Percentiles rank a stretch among this genome's conserved stretches.
phyloP scores from a whole-genome alignment of 1,284 basidiomycete genomes.

The Golubevia pallescens region DNA sequence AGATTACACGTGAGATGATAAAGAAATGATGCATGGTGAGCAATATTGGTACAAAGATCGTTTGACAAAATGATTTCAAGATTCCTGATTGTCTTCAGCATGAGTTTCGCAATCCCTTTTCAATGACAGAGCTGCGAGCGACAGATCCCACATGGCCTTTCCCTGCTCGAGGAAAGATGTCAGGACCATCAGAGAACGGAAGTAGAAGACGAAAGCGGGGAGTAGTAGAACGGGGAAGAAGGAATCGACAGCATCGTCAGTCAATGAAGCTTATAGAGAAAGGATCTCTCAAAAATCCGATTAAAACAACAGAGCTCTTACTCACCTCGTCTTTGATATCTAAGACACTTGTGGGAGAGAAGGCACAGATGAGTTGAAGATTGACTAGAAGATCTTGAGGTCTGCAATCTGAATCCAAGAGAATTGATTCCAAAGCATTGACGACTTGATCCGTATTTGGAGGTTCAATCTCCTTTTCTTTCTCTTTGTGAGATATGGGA shows the following conservation, averaged over 20 bases:
- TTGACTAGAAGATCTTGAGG: conserved; percentile 1
- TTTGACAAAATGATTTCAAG: too few relatives aligned
- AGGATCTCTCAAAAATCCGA: too few relatives aligned
- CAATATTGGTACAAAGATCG: too few relatives aligned
- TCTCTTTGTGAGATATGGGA: not conserved
- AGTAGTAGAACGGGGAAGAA: not conserved
- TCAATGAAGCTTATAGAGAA: not conserved
- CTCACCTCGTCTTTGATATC: conserved; percentile 1
- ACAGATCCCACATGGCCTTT: conserved; percentile 1
- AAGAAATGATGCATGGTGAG: too few relatives aligned
- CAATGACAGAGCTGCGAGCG: not conserved
- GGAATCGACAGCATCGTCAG: not conserved
- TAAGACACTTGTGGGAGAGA: conserved; percentile 1
- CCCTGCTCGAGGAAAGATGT: not conserved
- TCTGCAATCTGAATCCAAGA: not conserved
- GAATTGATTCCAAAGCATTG: conserved; percentile 3
- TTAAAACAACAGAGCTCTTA: not conserved
- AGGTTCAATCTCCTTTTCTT: not conserved
- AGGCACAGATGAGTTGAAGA: conserved; percentile 6
- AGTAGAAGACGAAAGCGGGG: not conserved
- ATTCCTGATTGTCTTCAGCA: too few relatives aligned
- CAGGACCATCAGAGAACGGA: not conserved
- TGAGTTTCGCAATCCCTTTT: not conserved
- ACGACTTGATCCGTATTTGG: conserved; percentile 10
- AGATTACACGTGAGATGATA: too few relatives aligned